Base-by-base conservation (phyloP, 768 basidiomycete genomes). In the Serpula lacrymans region DNA sequence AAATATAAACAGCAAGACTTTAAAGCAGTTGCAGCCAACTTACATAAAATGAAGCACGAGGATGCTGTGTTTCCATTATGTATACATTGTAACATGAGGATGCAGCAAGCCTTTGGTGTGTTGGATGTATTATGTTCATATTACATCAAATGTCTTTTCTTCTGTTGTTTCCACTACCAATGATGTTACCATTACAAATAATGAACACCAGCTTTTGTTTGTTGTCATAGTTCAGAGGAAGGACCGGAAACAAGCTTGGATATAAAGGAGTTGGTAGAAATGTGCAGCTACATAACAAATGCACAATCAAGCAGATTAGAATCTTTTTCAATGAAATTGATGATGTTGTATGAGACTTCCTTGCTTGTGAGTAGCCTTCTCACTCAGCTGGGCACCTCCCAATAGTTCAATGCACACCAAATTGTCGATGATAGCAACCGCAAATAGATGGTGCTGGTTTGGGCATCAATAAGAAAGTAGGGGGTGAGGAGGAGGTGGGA, bases 171-270 rank as follows among this genome's bases (percentile, higher is more conserved):
- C 89, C 89, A 56, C 79, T 84, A 36, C 90, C 90, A 37, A 89
- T 89, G 54, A 92, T 91, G 62, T 91, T 91, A 6, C 88, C 88
- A 52, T 93, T 89, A 54, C 89, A 92, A 44, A 93, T 86, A 54
- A 92, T 74, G 64, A 91, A 83, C 36, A 93, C 75, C 13, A 93
- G 69, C 59, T 93, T 93, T 45, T 88, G 80, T 65, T 93, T 93
- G 61, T 93, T 88, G 50, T 92, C 89, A 53, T 93, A 93, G 57
- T 84, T 80, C 49, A 92, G 74, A 7, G 82, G 82, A 80, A 1
- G 88, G 87, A 0, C 88, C 88, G 2, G 82, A 82, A 42, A 92
- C 73, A 30, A 92, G 70, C 58, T 88, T 89, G 5, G 77, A 66
- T 20, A 89, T 71, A 53, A 89, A 89, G 1, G 70, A 55, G 37